phyloP scores from a whole-genome alignment of 768 basidiomycete genomes.

The Rhodotorula diobovata region DNA sequence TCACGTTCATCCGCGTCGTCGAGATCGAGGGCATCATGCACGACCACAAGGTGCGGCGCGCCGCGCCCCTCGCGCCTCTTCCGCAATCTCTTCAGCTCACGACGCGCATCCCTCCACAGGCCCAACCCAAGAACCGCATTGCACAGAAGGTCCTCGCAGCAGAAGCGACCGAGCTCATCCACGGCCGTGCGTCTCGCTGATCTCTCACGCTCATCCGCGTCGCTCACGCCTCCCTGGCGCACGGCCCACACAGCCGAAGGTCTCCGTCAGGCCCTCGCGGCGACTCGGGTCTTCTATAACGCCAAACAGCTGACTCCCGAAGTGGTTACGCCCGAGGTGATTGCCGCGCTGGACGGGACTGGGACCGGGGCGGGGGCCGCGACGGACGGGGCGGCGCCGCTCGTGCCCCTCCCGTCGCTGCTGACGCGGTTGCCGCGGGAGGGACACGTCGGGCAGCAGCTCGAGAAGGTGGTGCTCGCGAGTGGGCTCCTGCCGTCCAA shows the following conservation, averaged over 20 bases:
- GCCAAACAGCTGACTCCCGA: slow-evolving; percentile 1
- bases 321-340: neutral
- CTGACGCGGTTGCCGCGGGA: slow-evolving; percentile 7
- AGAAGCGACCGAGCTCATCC: slow-evolving; percentile 61
- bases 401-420: slow-evolving; percentile 15
- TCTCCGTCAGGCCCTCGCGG: slow-evolving; percentile 33
- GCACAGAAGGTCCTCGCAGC: slow-evolving; percentile 58
- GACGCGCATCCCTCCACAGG: slow-evolving; percentile 34
- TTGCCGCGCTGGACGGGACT: slow-evolving; percentile 29
- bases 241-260: slow-evolving; percentile 14
- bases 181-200: slow-evolving; percentile 54
- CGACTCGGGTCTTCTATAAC: slow-evolving; percentile 30
- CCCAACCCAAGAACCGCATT: slow-evolving; percentile 49
- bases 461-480: slow-evolving; percentile 27
- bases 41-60: slow-evolving; percentile 56
- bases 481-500: slow-evolving; percentile 34
- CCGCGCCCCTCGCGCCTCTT: accelerated
- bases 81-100: too few relatives aligned
- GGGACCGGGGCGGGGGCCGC: too few relatives aligned
- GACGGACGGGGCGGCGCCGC: neutral
- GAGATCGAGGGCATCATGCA: slow-evolving; percentile 59
- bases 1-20: slow-evolving; percentile 66
- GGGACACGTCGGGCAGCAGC: slow-evolving; percentile 3
- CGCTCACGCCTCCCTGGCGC: accelerated
- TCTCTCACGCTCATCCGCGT: neutral